Conservation (phyloP, 1,139 yeast species). For the Nakaseomyces delphensis region DNA sequence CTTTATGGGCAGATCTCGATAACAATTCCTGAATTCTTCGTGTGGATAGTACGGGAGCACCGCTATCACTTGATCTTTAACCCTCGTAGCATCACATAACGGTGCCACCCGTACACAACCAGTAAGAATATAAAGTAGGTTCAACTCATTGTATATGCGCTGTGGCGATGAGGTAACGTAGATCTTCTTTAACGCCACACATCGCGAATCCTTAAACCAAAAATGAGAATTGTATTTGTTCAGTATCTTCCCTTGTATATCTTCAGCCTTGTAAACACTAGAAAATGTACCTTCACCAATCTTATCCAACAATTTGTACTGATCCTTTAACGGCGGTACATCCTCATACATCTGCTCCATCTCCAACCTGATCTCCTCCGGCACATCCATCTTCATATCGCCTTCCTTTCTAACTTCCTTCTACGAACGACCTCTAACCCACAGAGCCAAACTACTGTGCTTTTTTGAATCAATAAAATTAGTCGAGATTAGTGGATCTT, state of each 20-base stretch:
- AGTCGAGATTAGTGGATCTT: too few relatives aligned
- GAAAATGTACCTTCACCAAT: constrained; percentile 96
- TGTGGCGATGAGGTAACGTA: constrained; percentile 93
- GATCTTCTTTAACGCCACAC: constrained; percentile 86
- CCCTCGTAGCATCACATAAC: constrained; percentile 73
- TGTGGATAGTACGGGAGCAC: constrained; percentile 88
- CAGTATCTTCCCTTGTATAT: constrained; percentile 31
- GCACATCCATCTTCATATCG: constrained; percentile 28
- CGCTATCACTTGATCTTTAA: constrained; percentile 86
- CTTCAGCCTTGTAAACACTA: constrained; percentile 82
- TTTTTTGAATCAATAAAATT: too few relatives aligned
- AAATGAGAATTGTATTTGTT: constrained; percentile 25
- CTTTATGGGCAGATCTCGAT: constrained; percentile 64
- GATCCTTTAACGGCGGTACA: constrained; percentile 52
- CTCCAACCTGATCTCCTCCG: constrained; percentile 51
- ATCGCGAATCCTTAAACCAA: constrained; percentile 38
- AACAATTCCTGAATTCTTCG: constrained; percentile 81
- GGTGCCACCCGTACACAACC: constrained; percentile 81
- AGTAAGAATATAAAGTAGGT: constrained; percentile 55
- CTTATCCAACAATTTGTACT: constrained; percentile 65
- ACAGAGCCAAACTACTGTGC: too few relatives aligned
- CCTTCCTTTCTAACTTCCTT: background rate
- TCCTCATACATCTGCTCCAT: constrained; percentile 53
- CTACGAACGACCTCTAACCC: background rate
- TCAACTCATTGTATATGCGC: constrained; percentile 80